Percentiles rank a stretch among this genome's conserved stretches.
Conservation (phyloP, 2,329 filamentous ascomycete genomes). For the Penicillium sp. region DNA sequence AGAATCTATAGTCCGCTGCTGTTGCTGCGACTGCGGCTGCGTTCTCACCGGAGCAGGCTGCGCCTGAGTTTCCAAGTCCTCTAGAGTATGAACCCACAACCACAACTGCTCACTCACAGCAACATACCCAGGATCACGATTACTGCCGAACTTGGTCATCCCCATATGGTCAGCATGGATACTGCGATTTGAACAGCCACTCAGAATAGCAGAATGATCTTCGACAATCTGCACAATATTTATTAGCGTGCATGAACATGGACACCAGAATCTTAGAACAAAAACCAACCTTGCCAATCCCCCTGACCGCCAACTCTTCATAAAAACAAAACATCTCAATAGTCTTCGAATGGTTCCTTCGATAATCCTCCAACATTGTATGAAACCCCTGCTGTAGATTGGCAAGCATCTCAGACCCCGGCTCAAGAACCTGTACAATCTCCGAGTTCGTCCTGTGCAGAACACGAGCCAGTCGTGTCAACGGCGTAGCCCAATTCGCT, state of each 20-base stretch:
- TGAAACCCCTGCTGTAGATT: constrained; percentile 10
- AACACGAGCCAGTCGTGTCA: background rate
- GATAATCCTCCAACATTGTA: constrained; percentile 2
- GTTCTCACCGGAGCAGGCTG: background rate
- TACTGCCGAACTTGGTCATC: constrained; percentile 4
- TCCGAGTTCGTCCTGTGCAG: background rate
- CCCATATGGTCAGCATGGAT: constrained; percentile 10
- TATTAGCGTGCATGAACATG: background rate
- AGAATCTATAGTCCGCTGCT: background rate
- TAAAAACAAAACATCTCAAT: constrained; percentile 13
- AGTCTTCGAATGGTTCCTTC: background rate
- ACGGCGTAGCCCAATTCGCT: constrained; percentile 3
- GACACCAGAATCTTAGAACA: background rate
- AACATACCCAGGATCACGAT: constrained; percentile 5
- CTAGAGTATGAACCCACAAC: background rate
- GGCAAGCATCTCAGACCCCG: background rate
- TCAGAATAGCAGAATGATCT: constrained; percentile 10
- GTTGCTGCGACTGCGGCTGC: background rate
- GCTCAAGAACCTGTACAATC: background rate
- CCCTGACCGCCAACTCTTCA: constrained; percentile 5
- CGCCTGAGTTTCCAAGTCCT: background rate
- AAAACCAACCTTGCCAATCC: constrained; percentile 4
- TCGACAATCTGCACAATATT: constrained; percentile 5
- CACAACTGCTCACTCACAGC: constrained; percentile 1
- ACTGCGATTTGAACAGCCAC: background rate